Conservation (phyloP, 169 alveolate species). For the Ichthyophthirius multifiliis region DNA sequence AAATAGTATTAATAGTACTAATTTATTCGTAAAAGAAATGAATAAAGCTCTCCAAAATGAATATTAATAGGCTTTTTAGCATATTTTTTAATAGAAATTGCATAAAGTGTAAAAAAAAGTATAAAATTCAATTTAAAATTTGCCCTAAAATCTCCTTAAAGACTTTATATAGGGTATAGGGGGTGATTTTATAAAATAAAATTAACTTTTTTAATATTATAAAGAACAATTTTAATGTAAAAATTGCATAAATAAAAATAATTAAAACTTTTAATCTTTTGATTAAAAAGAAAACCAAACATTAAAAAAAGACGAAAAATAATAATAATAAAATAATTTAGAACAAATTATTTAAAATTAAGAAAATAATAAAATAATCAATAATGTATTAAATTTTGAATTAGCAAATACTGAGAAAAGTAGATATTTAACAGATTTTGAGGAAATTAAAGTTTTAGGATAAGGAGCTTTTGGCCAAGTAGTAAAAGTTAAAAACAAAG, state of each 20-base stretch:
- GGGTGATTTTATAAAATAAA: background rate
- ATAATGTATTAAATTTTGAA: background rate
- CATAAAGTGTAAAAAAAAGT: no score
- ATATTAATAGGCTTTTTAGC: background rate
- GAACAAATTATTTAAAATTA: no score
- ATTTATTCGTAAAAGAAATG: background rate
- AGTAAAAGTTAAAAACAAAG: background rate
- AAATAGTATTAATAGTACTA: background rate
- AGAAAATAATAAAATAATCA: background rate
- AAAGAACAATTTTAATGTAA: background rate
- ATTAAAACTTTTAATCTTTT: background rate
- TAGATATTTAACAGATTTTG: conserved; percentile 9
- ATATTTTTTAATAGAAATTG: no score
- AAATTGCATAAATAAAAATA: background rate
- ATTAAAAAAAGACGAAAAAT: background rate
- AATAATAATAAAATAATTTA: no score
- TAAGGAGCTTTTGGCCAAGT: conserved; percentile 21
- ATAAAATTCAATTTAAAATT: no score
- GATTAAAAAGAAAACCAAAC: background rate
- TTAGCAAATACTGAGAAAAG: conserved; percentile 6
- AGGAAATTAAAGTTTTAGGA: conserved; percentile 13
- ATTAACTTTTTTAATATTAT: background rate
- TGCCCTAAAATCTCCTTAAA: background rate
- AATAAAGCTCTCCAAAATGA: background rate
- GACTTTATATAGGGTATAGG: no score